A percentile compares a stretch with the other conserved stretches of the same genome.
These are phyloP conservation scores for Penicillium riverlandense DNA, from an alignment of 495 filamentous ascomycete genomes.

Conservation along the genomic window DNA sequence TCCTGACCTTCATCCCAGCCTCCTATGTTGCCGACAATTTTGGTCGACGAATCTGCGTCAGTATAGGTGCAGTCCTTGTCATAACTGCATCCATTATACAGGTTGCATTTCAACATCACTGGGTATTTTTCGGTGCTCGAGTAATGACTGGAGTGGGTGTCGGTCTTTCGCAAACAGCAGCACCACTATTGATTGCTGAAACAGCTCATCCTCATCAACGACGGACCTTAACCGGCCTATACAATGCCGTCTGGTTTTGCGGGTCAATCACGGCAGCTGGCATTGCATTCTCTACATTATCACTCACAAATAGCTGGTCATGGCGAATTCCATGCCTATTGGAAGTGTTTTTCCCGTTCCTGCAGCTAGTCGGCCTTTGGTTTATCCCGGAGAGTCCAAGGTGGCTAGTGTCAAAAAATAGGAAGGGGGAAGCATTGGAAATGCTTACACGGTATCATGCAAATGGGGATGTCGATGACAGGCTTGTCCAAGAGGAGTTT, in stretches of 20 bases:
- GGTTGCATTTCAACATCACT: conserved; percentile 10
- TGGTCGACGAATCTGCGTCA: conserved; percentile 11
- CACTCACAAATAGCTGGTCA: conserved; percentile 15
- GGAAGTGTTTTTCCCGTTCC: conserved; percentile 14
- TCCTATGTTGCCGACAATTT: conserved; percentile 18
- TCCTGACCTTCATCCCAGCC: conserved; percentile 18
- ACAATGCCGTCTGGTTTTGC: conserved; percentile 21
- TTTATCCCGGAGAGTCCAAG: conserved; percentile 19
- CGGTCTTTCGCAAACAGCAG: conserved; percentile 21
- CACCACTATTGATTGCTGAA: conserved; percentile 19
- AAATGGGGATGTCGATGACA: conserved; percentile 17
- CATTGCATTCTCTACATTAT: conserved; percentile 13
- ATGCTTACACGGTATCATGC: conserved; percentile 33
- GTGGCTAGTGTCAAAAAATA: conserved; percentile 35
- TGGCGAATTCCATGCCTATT: conserved; percentile 19
- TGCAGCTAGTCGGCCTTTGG: conserved; percentile 9
- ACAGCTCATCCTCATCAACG: conserved; percentile 17
- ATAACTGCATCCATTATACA: conserved; percentile 16
- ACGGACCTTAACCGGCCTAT: conserved; percentile 14
- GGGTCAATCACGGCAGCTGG: conserved; percentile 19
- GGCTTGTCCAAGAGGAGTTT: conserved; percentile 25
- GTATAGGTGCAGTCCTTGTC: conserved; percentile 14
- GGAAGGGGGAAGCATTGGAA: conserved; percentile 28
- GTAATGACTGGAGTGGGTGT: conserved; percentile 16
- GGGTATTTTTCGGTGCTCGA: conserved; percentile 20